Evolutionary conservation across 2,329 filamentous ascomycete species (phyloP).

Genomic region (Thielaviopsis musarum): DNA sequence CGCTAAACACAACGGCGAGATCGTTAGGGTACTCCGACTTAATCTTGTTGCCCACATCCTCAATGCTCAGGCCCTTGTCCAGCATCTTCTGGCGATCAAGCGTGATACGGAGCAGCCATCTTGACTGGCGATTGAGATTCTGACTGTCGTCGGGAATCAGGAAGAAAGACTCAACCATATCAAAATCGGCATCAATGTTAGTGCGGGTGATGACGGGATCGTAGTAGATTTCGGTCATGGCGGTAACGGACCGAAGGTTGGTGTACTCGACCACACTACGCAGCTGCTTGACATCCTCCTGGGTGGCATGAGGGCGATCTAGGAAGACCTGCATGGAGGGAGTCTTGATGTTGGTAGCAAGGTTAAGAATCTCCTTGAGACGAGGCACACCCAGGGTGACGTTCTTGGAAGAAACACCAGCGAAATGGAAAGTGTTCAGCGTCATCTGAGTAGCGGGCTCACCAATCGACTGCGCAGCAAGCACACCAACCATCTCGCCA

Average conservation of each 20-base stretch:
- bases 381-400: constrained; percentile 96
- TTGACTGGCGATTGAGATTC: constrained; percentile 58
- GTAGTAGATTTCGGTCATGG: constrained; percentile 91
- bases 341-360: constrained; percentile 96
- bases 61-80: constrained; percentile 81
- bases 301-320: constrained; percentile 43
- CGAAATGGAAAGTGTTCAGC: constrained; percentile 98
- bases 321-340: constrained; percentile 92
- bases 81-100: constrained; percentile 88
- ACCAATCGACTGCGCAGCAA: constrained; percentile 95
- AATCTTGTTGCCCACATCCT: constrained; percentile 78
- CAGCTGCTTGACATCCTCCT: constrained; percentile 69
- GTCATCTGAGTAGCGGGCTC: constrained; percentile 99
- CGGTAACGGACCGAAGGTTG: constrained; percentile 77
- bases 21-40: constrained; percentile 76
- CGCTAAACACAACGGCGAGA: constrained; percentile 86
- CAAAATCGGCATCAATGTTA: constrained; percentile 69
- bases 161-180: constrained; percentile 22
- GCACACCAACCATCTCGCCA: constrained; percentile 96
- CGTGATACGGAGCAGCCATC: constrained; percentile 87
- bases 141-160: constrained; percentile 83
- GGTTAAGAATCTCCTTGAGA: constrained; percentile 97
- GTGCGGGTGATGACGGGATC: constrained; percentile 81
- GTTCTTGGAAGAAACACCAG: constrained; percentile 99
- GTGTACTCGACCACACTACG: constrained; percentile 90